Evolutionary conservation across 2,329 filamentous ascomycete species (phyloP).

Genomic region (Chrysoporthe deuterocubensis): DNA sequence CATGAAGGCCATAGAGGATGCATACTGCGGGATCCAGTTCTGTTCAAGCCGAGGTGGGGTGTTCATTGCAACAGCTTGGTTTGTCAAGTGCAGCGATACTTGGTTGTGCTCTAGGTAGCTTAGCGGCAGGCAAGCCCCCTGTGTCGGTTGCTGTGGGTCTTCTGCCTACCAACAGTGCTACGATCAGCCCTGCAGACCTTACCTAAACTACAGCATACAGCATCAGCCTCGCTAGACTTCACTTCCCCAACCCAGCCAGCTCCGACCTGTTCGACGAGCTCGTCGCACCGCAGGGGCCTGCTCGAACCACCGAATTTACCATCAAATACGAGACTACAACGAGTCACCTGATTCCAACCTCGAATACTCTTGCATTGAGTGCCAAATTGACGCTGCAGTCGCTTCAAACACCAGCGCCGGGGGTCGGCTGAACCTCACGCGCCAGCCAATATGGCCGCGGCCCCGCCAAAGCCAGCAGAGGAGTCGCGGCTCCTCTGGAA

Average conservation of each 20-base stretch:
- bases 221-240: neutral
- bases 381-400: neutral
- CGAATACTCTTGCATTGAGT: neutral
- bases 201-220: neutral
- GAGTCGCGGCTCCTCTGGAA: conserved; percentile 80
- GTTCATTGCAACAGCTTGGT: too few species aligned
- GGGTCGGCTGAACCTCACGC: conserved; percentile 2
- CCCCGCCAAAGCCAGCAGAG: conserved; percentile 31
- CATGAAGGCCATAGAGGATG: neutral
- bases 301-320: neutral
- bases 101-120: too few species aligned
- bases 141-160: neutral
- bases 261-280: neutral
- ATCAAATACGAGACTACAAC: neutral
- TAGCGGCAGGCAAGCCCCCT: neutral
- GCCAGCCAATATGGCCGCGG: conserved; percentile 26
- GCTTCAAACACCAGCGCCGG: neutral
- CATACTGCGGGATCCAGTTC: neutral
- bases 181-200: neutral
- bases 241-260: neutral
- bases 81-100: too few species aligned
- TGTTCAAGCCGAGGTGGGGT: too few species aligned
- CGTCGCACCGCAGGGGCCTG: neutral
- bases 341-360: neutral
- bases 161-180: neutral